Evolutionary conservation across 2,329 filamentous ascomycete species (phyloP).

Genomic region (Fusarium lyarnte): DNA sequence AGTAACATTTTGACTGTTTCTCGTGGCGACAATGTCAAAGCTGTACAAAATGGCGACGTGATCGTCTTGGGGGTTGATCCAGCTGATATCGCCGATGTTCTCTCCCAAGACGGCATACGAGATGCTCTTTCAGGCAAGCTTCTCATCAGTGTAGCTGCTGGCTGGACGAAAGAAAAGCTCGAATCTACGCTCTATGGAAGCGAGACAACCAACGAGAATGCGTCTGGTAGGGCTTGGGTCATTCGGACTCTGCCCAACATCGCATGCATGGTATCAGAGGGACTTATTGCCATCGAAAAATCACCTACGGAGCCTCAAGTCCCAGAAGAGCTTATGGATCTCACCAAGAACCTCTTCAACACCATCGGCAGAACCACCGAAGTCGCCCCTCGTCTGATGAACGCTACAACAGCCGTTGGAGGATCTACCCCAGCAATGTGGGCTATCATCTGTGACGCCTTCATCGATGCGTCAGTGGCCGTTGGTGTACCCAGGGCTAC

Average conservation of each 20-base stretch:
- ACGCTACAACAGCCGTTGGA: conserved; percentile 66
- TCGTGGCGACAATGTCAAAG: conserved; percentile 48
- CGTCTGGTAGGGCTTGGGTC: conserved; percentile 34
- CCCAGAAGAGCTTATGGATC: conserved; percentile 32
- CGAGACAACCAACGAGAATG: conserved; percentile 24
- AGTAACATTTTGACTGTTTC: conserved; percentile 37
- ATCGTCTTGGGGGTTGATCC: conserved; percentile 60
- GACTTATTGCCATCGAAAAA: conserved; percentile 47
- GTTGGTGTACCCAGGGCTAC: conserved; percentile 66
- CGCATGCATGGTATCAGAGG: conserved; percentile 46
- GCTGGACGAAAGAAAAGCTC: conserved; percentile 55
- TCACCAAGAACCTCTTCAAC: conserved; percentile 60
- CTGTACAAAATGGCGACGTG: conserved; percentile 50
- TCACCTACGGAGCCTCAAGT: conserved; percentile 25
- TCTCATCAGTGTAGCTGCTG: conserved; percentile 61
- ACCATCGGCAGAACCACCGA: conserved; percentile 63
- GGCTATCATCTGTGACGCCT: conserved; percentile 65
- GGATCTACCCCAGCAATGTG: conserved; percentile 70
- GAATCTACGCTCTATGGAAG: conserved; percentile 49
- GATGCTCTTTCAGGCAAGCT: conserved; percentile 56
- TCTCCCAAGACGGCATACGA: conserved; percentile 50
- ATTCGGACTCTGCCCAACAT: conserved; percentile 51
- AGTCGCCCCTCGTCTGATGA: conserved; percentile 62
- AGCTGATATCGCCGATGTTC: conserved; percentile 50
- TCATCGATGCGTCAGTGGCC: conserved; percentile 68